Conservation (phyloP, 139 green algal genomes). For the Picochlorum sp. region DNA sequence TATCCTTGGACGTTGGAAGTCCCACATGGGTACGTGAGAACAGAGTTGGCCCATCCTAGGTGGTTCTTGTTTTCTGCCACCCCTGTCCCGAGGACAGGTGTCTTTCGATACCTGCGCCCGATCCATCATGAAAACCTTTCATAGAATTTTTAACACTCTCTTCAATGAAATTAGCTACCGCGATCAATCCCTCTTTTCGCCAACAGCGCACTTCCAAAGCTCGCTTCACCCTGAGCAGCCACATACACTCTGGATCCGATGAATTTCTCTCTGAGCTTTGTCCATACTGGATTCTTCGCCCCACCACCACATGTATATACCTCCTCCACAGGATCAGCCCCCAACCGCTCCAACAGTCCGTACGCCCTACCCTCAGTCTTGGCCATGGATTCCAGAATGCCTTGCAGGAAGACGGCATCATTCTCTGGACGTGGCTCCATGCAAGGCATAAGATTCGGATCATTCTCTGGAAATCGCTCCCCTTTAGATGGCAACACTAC, state of each 20-base stretch:
- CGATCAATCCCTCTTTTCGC: constrained; percentile 35
- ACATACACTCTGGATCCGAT: constrained; percentile 64
- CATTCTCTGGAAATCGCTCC: constrained; percentile 84
- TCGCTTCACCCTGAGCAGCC: constrained; percentile 54
- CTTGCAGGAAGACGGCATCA: constrained; percentile 69
- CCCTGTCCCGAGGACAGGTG: too few relatives aligned
- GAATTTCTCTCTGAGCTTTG: constrained; percentile 36
- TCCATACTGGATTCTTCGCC: constrained; percentile 70
- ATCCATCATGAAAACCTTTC: too few relatives aligned
- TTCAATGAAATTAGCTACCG: background rate
- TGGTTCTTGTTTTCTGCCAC: too few relatives aligned
- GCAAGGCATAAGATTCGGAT: constrained; percentile 51
- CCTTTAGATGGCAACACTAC: constrained; percentile 71
- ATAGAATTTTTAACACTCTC: too few relatives aligned
- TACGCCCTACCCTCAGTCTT: constrained; percentile 71
- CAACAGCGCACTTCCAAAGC: constrained; percentile 65
- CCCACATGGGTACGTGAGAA: too few relatives aligned
- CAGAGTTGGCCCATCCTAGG: too few relatives aligned
- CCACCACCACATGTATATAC: constrained; percentile 75
- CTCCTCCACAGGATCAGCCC: constrained; percentile 42
- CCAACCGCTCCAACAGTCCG: constrained; percentile 47
- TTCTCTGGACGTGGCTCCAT: constrained; percentile 57
- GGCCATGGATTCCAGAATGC: constrained; percentile 77
- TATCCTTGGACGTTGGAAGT: too few relatives aligned
- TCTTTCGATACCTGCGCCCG: too few relatives aligned